phyloP scores from a whole-genome alignment of 1,284 basidiomycete species.

The Ustilago sp. region DNA sequence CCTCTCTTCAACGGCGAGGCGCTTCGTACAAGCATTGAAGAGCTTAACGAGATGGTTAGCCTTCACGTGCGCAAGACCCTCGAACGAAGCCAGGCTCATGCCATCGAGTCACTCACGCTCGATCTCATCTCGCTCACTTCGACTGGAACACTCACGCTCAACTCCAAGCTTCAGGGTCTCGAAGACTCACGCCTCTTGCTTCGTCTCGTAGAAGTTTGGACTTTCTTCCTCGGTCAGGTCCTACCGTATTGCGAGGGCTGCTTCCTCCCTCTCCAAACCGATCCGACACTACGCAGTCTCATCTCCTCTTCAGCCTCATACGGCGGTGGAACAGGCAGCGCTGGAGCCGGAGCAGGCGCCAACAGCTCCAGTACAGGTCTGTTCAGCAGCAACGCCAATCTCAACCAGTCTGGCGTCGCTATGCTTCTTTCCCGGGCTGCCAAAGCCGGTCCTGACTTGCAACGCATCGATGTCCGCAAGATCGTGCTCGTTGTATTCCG shows the following conservation, averaged over 20 bases:
- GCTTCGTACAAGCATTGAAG: slow-evolving; percentile 88
- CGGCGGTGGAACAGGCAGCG: slow-evolving; percentile 4
- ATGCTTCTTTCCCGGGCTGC: slow-evolving; percentile 20
- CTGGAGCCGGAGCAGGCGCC: background rate
- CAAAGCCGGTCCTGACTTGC: slow-evolving; percentile 10
- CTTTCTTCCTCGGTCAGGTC: slow-evolving; percentile 92
- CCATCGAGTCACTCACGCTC: slow-evolving; percentile 75
- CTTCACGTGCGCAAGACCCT: slow-evolving; percentile 77
- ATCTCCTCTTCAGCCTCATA: slow-evolving; percentile 28
- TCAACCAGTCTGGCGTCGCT: slow-evolving; percentile 21
- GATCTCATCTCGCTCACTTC: slow-evolving; percentile 86
- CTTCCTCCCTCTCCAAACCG: slow-evolving; percentile 71
- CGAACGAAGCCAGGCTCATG: slow-evolving; percentile 70
- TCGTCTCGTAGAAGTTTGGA: slow-evolving; percentile 88
- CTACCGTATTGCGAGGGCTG: slow-evolving; percentile 84
- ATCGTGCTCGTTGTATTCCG: slow-evolving; percentile 83
- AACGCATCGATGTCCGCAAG: slow-evolving; percentile 80
- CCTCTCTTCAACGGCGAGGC: slow-evolving; percentile 92
- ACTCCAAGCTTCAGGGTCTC: slow-evolving; percentile 80
- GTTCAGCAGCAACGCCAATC: slow-evolving; percentile 23
- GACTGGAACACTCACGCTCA: slow-evolving; percentile 90
- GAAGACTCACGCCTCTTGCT: slow-evolving; percentile 76
- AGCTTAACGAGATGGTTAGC: slow-evolving; percentile 80
- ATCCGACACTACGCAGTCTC: slow-evolving; percentile 59
- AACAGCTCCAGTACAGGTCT: slow-evolving; percentile 2